Evolutionary conservation across 768 basidiomycete genomes (phyloP), one percentile per base, ranked within the genome.

Genomic region (Mycena epipterygia): DNA sequence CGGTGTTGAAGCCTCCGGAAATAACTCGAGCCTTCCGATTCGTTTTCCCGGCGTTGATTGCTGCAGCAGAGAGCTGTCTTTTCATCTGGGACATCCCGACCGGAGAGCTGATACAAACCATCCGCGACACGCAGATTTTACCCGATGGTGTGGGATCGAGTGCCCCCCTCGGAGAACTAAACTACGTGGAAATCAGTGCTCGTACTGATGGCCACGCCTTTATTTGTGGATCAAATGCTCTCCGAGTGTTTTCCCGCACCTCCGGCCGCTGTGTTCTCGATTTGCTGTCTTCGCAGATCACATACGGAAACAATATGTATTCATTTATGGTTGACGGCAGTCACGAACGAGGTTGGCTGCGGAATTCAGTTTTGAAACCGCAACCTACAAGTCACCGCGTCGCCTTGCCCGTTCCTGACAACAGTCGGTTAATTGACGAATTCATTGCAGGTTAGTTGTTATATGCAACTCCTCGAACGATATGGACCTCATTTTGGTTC

Each of bases 31-130:
- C 93, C 0, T 94, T 87, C 78, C 87, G 92, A 19, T 88, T 93
- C 67, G 89, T 89, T 11, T 91, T 91, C 75, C 93, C 93, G 2
- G 88, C 85, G 14, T 81, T 95, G 9, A 79, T 92, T 3, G 87
- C 89, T 3, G 85, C 86, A 0, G 82, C 85, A 2, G 32, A 70
- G 19, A 75, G 80, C 21, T 78, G 77, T 39, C 89, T 89, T 0
- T 92, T 86, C 70, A 66, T 94, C 3, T 94, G 88, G 86, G 88
- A 95, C 72, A 81, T 94, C 27, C 84, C 84, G 3, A 85, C 87
- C 0, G 88, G 86, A 0, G 71, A 78, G 25, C 72, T 89, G 17
- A 76, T 88, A 1, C 87, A 91, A 76, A 84, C 83, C 8, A 83
- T 93, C 37, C 68, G 80, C 5, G 78, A 82, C 33, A 82, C 84